Base-by-base conservation (phyloP, 163 green algal genomes). In the Chlorella variabilis region DNA sequence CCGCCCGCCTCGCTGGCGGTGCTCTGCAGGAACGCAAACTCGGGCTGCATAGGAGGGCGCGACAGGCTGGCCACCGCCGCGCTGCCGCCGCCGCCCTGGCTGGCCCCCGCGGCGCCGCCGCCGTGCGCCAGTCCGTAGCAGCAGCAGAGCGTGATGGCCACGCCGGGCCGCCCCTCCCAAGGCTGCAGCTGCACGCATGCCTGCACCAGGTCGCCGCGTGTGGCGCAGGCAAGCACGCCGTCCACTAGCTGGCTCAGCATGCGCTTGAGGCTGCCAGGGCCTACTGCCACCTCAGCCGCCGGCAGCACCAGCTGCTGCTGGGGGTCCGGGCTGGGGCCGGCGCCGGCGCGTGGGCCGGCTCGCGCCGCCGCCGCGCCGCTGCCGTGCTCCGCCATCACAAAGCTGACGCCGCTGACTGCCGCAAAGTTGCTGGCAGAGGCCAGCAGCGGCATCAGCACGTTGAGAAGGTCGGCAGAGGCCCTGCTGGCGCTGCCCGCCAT, bases 201-300 rank as follows among this genome's bases (percentile, higher is more conserved):
- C 34, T 87, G 59, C 6, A 87, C 83, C 27, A 59, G 41, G 67
- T 87, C 82, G 31, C 82, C 82, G 0, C 74, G 38, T 8, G 54
- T 49, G 39, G 75, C 73, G 25, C 67, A 83, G 13, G 66, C 75
- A 3, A 87, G 59, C 21, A 81, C 39, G 36, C 82, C 75, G 58
- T 87, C 80, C 2, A 86, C 25, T 21, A 82, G 63, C 65, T 86
- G 82, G 38, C 82, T 86, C 63, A 86, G 74, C 74, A 82, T 82
- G 61, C 82, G 77, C 38, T 83, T 83, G 5, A 86, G 74, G 36
- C 41, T 59, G 36, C 49, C 67, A 2, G 74, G 74, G 18, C 51
- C 63, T 23, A 86, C 82, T 21, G 75, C 56, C 80, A 85, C 75
- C 31, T 77, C 71, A 9, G 71, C 80, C 6, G 70, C 78, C 2